Conservation (phyloP, 164 flowering plant species). For the Magnolia officinalis region DNA sequence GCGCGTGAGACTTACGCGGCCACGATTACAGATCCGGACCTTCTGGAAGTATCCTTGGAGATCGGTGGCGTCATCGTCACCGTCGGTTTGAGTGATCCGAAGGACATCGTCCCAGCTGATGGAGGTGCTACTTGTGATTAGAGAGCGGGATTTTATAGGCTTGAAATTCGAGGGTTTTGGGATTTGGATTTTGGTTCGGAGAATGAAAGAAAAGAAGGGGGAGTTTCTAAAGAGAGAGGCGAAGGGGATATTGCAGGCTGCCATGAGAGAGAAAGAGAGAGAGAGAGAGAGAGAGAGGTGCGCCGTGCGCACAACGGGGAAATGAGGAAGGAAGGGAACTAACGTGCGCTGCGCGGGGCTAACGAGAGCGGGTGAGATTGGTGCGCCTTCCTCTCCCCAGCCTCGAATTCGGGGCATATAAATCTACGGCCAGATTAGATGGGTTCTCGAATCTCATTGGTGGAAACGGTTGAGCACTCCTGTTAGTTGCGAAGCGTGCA, state of each 20-base stretch:
- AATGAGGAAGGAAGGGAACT: too few relatives aligned
- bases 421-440: too few relatives aligned
- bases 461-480: too few relatives aligned
- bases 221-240: not conserved
- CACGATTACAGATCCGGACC: constrained; percentile 17
- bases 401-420: too few relatives aligned
- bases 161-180: not conserved
- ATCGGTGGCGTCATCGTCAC: not conserved
- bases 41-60: constrained; percentile 8
- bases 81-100: constrained; percentile 1
- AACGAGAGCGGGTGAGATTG: too few relatives aligned
- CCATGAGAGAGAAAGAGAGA: not conserved
- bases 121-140: not conserved
- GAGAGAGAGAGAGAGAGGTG: not conserved
- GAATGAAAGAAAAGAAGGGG: not conserved
- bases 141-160: not conserved
- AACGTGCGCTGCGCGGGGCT: too few relatives aligned
- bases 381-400: too few relatives aligned
- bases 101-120: constrained; percentile 18
- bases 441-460: too few relatives aligned
- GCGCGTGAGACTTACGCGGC: constrained; percentile 6
- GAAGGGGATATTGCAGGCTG: constrained; percentile 1
- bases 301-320: too few relatives aligned
- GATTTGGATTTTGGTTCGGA: not conserved
- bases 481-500: too few relatives aligned